phyloP scores from a whole-genome alignment of 2,329 filamentous ascomycete species.

The Trichoderma cornu-damae region DNA sequence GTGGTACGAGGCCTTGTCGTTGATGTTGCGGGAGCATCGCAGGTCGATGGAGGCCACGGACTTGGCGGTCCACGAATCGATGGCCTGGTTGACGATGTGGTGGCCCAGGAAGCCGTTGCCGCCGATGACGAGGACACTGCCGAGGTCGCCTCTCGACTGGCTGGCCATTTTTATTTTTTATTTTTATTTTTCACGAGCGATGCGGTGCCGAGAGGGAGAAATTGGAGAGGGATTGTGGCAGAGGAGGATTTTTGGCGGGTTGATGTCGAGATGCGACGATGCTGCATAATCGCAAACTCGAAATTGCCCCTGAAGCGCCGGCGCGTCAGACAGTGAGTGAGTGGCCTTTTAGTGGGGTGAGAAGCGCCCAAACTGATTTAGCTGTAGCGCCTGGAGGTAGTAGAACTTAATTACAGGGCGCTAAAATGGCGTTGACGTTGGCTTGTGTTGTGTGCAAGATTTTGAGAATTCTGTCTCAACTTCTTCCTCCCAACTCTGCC shows the following conservation, averaged over 20 bases:
- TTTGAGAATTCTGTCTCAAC: too few relatives aligned
- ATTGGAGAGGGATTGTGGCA: background rate
- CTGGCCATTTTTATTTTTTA: too few relatives aligned
- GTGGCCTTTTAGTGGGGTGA: too few relatives aligned
- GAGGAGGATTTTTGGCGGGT: background rate
- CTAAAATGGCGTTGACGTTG: too few relatives aligned
- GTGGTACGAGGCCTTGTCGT: slow-evolving; percentile 55
- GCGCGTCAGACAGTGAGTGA: too few relatives aligned
- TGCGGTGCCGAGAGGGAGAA: background rate
- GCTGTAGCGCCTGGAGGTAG: too few relatives aligned
- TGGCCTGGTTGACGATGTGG: slow-evolving; percentile 70
- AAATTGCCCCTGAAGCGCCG: too few relatives aligned
- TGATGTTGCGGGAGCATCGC: slow-evolving; percentile 64
- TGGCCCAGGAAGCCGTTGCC: slow-evolving; percentile 81
- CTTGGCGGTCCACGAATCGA: slow-evolving; percentile 47
- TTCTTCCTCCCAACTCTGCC: too few relatives aligned
- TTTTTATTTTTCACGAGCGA: background rate
- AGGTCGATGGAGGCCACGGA: slow-evolving; percentile 68
- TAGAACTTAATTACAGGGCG: too few relatives aligned
- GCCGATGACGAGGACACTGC: slow-evolving; percentile 71
- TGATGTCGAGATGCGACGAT: background rate
- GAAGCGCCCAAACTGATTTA: too few relatives aligned
- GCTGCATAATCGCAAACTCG: too few relatives aligned
- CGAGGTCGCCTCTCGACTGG: slow-evolving; percentile 42
- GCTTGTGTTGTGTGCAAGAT: too few relatives aligned